These are phyloP conservation scores for Penicillium cinerascens DNA, from an alignment of 495 filamentous ascomycete species.

Conservation along the genomic window DNA sequence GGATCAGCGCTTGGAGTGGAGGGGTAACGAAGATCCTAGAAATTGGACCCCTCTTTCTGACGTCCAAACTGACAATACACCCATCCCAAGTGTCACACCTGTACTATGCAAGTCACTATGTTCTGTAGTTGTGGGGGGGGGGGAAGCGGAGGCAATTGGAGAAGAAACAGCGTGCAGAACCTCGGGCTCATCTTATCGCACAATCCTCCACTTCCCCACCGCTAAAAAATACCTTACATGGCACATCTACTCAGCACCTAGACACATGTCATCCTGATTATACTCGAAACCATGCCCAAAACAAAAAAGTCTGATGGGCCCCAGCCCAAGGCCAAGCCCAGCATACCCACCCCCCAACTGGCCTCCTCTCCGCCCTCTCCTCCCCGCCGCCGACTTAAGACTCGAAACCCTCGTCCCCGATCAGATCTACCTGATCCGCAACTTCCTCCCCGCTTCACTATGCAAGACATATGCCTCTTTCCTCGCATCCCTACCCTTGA, in stretches of 20 bases:
- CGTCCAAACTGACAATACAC: not conserved
- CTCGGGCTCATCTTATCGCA: constrained; percentile 6
- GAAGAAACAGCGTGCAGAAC: constrained; percentile 8
- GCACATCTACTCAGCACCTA: constrained; percentile 9
- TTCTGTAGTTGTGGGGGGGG: constrained; percentile 9
- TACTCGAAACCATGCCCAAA: constrained; percentile 21
- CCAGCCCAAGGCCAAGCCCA: constrained; percentile 12
- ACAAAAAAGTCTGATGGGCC: constrained; percentile 19
- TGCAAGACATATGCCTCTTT: constrained; percentile 82
- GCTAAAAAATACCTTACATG: constrained; percentile 5
- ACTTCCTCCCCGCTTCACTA: constrained; percentile 73
- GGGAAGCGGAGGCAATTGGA: not conserved
- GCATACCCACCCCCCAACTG: constrained; percentile 55
- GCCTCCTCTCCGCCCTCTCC: constrained; percentile 71
- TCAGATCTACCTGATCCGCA: constrained; percentile 74
- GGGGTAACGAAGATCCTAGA: not conserved
- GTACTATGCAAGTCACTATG: not conserved
- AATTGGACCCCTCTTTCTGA: not conserved
- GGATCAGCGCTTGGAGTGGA: not conserved
- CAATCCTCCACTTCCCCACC: constrained; percentile 3
- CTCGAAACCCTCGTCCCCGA: constrained; percentile 54
- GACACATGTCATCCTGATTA: not conserved
- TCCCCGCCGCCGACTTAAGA: constrained; percentile 63
- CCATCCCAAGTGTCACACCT: not conserved
- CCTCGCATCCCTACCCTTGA: constrained; percentile 67